Evolutionary conservation across 768 basidiomycete species (phyloP).

Genomic region (Sutorius australiensis): DNA sequence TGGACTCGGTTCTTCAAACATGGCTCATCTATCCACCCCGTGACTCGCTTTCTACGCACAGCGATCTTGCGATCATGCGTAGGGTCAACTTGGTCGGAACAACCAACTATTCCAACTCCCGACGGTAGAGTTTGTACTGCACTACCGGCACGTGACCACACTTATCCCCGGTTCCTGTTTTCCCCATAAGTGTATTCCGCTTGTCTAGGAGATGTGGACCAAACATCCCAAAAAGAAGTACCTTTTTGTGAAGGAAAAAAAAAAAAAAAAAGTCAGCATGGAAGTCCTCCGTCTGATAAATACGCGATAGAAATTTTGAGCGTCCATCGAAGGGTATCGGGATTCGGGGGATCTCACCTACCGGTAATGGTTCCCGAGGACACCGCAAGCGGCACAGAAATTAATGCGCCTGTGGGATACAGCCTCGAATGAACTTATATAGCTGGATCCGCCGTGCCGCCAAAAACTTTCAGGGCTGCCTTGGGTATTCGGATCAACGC

Average conservation of each 20-base stretch:
- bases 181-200: slow-evolving; percentile 1
- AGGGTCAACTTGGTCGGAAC: slow-evolving; percentile 3
- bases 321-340: slow-evolving; percentile 17
- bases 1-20: not conserved
- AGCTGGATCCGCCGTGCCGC: slow-evolving; percentile 13
- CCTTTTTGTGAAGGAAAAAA: not conserved
- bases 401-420: slow-evolving; percentile 1
- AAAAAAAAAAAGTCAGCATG: not conserved
- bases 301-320: slow-evolving; percentile 11
- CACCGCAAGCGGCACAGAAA: slow-evolving; percentile 9
- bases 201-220: not conserved
- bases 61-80: slow-evolving; percentile 1
- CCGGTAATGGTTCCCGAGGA: slow-evolving; percentile 17
- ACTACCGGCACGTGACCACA: not conserved
- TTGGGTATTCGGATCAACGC: slow-evolving; percentile 14
- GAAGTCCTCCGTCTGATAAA: slow-evolving; percentile 20
- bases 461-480: slow-evolving; percentile 12
- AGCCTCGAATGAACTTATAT: slow-evolving; percentile 5
- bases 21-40: not conserved
- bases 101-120: too few relatives aligned
- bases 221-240: slow-evolving; percentile 8
- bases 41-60: not conserved
- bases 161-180: not conserved
- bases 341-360: slow-evolving; percentile 16
- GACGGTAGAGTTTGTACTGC: not conserved